These are phyloP conservation scores for Jamesozyma piceae DNA, from an alignment of 805 yeast species.

Conservation along the genomic window DNA sequence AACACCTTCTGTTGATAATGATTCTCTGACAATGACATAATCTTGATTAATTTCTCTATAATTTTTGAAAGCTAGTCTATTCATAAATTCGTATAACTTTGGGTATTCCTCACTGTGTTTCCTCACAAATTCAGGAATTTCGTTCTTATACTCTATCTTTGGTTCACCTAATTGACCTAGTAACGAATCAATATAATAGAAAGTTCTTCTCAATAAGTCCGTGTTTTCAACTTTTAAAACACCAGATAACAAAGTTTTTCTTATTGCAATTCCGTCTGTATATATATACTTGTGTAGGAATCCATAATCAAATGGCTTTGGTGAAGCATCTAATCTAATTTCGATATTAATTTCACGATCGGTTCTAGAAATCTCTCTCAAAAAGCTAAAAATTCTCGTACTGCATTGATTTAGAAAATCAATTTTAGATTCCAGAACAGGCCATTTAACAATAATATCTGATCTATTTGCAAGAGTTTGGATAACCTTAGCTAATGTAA, in stretches of 20 bases:
- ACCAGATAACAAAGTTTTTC: constrained; percentile 18
- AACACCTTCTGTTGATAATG: constrained; percentile 61
- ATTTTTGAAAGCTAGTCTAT: constrained; percentile 50
- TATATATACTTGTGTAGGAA: constrained; percentile 43
- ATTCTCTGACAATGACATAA: constrained; percentile 45
- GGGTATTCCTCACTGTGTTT: constrained; percentile 41
- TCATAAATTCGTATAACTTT: constrained; percentile 64
- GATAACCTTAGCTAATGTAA: constrained; percentile 71
- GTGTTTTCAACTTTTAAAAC: constrained; percentile 1
- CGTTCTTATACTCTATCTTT: constrained; percentile 43
- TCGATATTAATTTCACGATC: constrained; percentile 13
- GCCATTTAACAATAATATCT: constrained; percentile 55
- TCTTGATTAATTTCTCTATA: constrained; percentile 28
- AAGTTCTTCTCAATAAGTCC: constrained; percentile 20
- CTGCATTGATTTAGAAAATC: constrained; percentile 36
- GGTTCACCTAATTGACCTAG: constrained; percentile 52
- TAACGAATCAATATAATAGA: constrained; percentile 38
- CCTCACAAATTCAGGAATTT: constrained; percentile 45
- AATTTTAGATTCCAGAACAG: constrained; percentile 36
- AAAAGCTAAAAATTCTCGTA: constrained; percentile 33
- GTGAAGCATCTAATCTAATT: constrained; percentile 15
- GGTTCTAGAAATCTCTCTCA: constrained; percentile 31
- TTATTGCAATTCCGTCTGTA: constrained; percentile 37
- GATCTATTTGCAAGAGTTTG: constrained; percentile 86
- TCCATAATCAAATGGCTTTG: constrained; percentile 24